Evolutionary conservation across 352 stramenopile species (phyloP).

Genomic region (Phytophthora citrophthora): DNA sequence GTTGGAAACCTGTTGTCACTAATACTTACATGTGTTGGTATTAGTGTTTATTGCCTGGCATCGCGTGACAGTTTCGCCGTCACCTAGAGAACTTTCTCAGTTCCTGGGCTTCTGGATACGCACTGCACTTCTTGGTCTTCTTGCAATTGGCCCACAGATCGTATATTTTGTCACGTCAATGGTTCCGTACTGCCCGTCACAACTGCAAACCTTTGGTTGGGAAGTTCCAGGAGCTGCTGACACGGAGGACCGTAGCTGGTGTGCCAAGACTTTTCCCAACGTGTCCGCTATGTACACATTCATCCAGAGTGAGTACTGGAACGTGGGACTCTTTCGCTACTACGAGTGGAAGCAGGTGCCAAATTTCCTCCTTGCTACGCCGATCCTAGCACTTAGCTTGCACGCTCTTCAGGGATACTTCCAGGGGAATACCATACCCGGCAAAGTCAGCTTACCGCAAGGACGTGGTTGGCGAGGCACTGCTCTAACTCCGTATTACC

Average conservation of each 20-base stretch:
- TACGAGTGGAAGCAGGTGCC: slow-evolving; percentile 94
- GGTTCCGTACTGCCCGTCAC: slow-evolving; percentile 65
- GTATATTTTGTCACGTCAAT: slow-evolving; percentile 74
- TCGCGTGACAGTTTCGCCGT: slow-evolving; percentile 63
- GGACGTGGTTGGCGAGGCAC: slow-evolving; percentile 17
- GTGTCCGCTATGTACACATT: slow-evolving; percentile 93
- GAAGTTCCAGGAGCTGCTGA: neutral
- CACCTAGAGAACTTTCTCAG: slow-evolving; percentile 19
- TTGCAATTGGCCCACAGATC: slow-evolving; percentile 71
- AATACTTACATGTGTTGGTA: slow-evolving; percentile 3
- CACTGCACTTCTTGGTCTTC: slow-evolving; percentile 63
- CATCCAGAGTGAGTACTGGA: slow-evolving; percentile 96
- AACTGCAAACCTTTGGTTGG: slow-evolving; percentile 28
- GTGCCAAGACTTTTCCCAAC: slow-evolving; percentile 63
- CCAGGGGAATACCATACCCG: slow-evolving; percentile 25
- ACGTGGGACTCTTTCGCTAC: slow-evolving; percentile 94
- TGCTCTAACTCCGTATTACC: slow-evolving; percentile 59
- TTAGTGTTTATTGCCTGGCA: slow-evolving; percentile 82
- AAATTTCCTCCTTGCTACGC: slow-evolving; percentile 94
- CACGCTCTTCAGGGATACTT: slow-evolving; percentile 65
- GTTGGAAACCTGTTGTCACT: slow-evolving; percentile 8
- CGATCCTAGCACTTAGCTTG: slow-evolving; percentile 79
- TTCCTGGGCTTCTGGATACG: slow-evolving; percentile 68
- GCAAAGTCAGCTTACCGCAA: slow-evolving; percentile 5
- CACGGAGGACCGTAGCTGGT: slow-evolving; percentile 72